Conservation (phyloP, 805 yeast genomes). For the Ogataea ramenticola region DNA sequence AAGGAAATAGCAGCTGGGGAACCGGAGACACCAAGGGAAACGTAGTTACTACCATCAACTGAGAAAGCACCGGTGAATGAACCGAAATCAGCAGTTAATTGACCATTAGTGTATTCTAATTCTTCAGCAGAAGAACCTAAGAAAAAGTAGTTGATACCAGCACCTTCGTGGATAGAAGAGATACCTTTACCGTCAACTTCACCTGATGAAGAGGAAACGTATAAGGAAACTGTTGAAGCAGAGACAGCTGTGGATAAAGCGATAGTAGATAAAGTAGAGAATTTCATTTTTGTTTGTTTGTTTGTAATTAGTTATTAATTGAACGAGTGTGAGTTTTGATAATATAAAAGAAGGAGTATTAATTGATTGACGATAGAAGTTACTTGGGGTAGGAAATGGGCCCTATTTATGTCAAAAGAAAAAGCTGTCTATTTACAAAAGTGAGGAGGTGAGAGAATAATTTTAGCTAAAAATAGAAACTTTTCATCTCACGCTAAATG, state of each 20-base stretch:
- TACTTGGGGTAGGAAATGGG: neutral
- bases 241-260: slow-evolving; percentile 4
- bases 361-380: no score
- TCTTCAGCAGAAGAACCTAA: slow-evolving; percentile 10
- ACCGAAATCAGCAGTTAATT: slow-evolving; percentile 12
- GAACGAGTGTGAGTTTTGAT: neutral
- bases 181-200: slow-evolving; percentile 23
- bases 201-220: slow-evolving; percentile 16
- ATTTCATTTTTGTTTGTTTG: neutral
- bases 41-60: slow-evolving; percentile 2
- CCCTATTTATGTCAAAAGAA: neutral
- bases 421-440: no score
- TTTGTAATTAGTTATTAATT: neutral
- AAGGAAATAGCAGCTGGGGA: slow-evolving; percentile 7
- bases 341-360: neutral
- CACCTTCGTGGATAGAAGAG: slow-evolving; percentile 36
- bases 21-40: slow-evolving; percentile 4
- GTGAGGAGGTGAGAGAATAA: no score
- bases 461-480: no score
- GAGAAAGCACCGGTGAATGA: slow-evolving; percentile 1
- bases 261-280: slow-evolving; percentile 2
- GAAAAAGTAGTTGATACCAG: slow-evolving; percentile 36
- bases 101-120: slow-evolving; percentile 8
- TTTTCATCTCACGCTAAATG: no score
- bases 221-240: slow-evolving; percentile 13